Percentiles rank a stretch among this genome's conserved stretches.
phyloP scores from a whole-genome alignment of 2,329 filamentous ascomycete genomes.

The Diaporthe humulicola region DNA sequence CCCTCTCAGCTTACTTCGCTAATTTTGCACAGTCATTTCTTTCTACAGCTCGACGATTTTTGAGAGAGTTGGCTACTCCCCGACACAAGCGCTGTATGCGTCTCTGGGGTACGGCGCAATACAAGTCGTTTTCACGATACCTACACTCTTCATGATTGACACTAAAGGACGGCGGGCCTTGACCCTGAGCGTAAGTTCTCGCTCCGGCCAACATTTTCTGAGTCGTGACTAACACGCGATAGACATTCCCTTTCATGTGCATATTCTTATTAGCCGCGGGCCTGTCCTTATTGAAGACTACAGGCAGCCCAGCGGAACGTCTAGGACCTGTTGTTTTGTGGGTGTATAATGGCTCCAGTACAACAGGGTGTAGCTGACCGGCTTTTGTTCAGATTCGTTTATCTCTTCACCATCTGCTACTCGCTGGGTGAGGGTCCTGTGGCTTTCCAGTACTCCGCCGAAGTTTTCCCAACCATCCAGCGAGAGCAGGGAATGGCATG shows the following conservation, averaged over 20 bases:
- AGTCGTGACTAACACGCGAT: slow-evolving; percentile 53
- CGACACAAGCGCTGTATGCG: slow-evolving; percentile 69
- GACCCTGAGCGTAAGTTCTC: slow-evolving; percentile 43
- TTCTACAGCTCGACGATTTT: slow-evolving; percentile 80
- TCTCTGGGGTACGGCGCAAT: slow-evolving; percentile 72
- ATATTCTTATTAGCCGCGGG: slow-evolving; percentile 61
- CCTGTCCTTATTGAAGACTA: slow-evolving; percentile 66
- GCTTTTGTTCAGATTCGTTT: slow-evolving; percentile 59
- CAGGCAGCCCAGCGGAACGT: slow-evolving; percentile 44
- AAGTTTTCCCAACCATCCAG: slow-evolving; percentile 79
- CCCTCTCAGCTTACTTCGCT: neutral
- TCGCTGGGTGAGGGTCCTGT: slow-evolving; percentile 76
- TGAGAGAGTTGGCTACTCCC: slow-evolving; percentile 66
- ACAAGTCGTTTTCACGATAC: slow-evolving; percentile 44
- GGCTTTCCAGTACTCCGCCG: slow-evolving; percentile 77
- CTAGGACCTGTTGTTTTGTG: slow-evolving; percentile 63
- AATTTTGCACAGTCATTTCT: slow-evolving; percentile 65
- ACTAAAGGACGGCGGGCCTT: slow-evolving; percentile 46
- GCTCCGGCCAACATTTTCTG: neutral
- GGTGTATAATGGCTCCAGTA: neutral
- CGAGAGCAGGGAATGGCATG: slow-evolving; percentile 80
- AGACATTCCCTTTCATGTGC: slow-evolving; percentile 67
- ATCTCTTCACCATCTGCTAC: slow-evolving; percentile 73
- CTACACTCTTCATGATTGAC: slow-evolving; percentile 49
- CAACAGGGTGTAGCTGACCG: neutral